Evolutionary conservation across 2,329 filamentous ascomycete species (phyloP), one percentile per base, ranked within the genome.

Genomic region (Nigrospora oryzae): DNA sequence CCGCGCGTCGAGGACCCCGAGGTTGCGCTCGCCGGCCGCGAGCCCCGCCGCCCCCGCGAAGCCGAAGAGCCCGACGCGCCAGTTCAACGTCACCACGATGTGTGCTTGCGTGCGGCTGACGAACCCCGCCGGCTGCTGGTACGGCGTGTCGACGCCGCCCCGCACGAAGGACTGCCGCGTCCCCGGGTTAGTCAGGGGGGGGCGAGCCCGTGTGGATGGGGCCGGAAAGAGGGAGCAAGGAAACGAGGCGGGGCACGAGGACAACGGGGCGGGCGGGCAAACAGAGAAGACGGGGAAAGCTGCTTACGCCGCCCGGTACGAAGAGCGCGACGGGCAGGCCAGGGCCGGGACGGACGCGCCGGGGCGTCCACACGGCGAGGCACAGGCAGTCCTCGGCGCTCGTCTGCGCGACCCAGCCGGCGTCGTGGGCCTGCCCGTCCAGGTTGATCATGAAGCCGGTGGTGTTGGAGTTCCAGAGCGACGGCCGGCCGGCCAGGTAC

Each of bases 31-130:
- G 31, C 43, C 33, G 11, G 56, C 53, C 12, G 51, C 46, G 8
- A 58, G 42, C 3, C 51, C 56, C 10, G 46, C 55, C 8, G 58
- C 56, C 16, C 63, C 62, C 5, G 64, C 63, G 43, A 65, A 66
- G 2, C 64, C 64, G 31, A 67, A 60, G 36, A 68, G 62, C 36
- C 58, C 60, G 31, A 66, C 48, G 36, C 65, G 57, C 40, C 65
- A 68, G 45, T 64, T 66, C 17, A 60, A 53, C 2, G 51, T 51
- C 13, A 64, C 60, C 34, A 64, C 57, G n/a, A 64, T 53, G 42
- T 60, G 56, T 19, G 49, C 44, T 39, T 57, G 55, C 19, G 51
- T 55, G 17, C 56, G 53, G 36, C 53, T 51, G 35, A 58, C 47
- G 54, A 54, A 59, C 23, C 49, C 49, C 5, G 52, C 47, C 4